Evolutionary conservation across 495 filamentous ascomycete genomes (phyloP), one percentile per base, ranked within the genome.

Genomic region (Aspergillus sparsus): DNA sequence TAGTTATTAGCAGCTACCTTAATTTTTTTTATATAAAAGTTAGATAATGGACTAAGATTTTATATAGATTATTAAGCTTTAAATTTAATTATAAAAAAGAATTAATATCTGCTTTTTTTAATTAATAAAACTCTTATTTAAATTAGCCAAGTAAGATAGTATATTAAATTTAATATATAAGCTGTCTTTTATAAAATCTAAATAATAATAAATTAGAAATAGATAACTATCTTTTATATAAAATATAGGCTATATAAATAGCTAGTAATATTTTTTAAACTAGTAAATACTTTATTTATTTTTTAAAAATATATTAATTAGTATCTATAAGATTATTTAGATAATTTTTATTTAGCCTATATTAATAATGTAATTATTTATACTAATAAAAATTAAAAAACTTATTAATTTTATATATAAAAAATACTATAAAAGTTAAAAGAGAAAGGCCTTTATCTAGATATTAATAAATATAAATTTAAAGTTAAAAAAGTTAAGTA

Each of bases 391-490:
- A 53, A 7, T 36, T 37, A 37, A 7, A 53, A 15, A 37, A 53
- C 32, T 3, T 52, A 47, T 15, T 49, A 52, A 15, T 32, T 13
- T n/a, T 35, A 53, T 53, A 53, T 53, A 35, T 53, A 53, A 15
- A 53, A 35, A 12, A n/a, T 53, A 35, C 4, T 53, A 53, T n/a
- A 36, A 37, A 53, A 36, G 15, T 36, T 53, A 53, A 35, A 53
- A 35, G 5, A 53, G 5, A 37, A 36, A 53, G 34, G 9, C 6
- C n/a, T 57, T 34, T 57, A 36, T 36, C 18, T 52, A 13, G 31
- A 44, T 51, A 42, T 52, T 58, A 58, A 52, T 16, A 42, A 58
- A 15, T 58, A 58, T 57, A 51, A 49, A 58, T 52, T 31, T 58
- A 49, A n/a, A 33, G n/a, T 21, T 21, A 41, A 31, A 51, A 37